Evolutionary conservation across 1,284 basidiomycete species (phyloP), one percentile per base, ranked within the genome.

Genomic region (Phylloporus sp.): DNA sequence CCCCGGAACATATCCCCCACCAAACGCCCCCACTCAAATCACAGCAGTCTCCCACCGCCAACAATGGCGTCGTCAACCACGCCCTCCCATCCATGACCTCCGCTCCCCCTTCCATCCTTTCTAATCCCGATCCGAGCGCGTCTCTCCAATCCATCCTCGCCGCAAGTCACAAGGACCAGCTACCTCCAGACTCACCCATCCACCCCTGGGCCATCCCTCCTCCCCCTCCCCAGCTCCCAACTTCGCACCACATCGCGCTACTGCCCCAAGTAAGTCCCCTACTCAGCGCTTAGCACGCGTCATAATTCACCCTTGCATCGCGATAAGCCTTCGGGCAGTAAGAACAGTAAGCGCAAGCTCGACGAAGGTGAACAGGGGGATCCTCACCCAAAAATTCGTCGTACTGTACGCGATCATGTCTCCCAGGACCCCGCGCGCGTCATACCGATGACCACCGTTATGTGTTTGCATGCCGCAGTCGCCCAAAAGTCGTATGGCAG

Each of bases 401-500:
- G 91, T 73, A 91, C 92, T 71, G 91, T 93, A 67, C 90, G 90
- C 78, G 91, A 93, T 77, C 92, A 92, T 77, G 87, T 92, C 71
- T 87, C 87, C 37, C 89, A 91, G 74, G 91, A 93, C 73, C 88
- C 89, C 12, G 80, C 87, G 62, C 90, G 90, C 70, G 86, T 91
- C 71, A 86, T 92, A 81, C 90, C 91, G 67, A 94, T 94, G 93
- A 95, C 94, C 57, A 96, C 94, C 53, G 92, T 96, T 43, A 89
- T 94, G 68, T 95, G 94, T 74, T 83, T 94, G 47, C 94, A 96
- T 73, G 94, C 94, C 41, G 93, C 94, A 25, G 94, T 95, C 59
- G 94, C 94, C 1, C 94, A 96, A 83, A 96, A 96, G 81, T 95
- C 94, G 14, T 96, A 96, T 77, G 94, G 94, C 64, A 94, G 90